These are phyloP conservation scores for Neospermospora avenae DNA, from an alignment of 2,329 filamentous ascomycete genomes.

Conservation along the genomic window DNA sequence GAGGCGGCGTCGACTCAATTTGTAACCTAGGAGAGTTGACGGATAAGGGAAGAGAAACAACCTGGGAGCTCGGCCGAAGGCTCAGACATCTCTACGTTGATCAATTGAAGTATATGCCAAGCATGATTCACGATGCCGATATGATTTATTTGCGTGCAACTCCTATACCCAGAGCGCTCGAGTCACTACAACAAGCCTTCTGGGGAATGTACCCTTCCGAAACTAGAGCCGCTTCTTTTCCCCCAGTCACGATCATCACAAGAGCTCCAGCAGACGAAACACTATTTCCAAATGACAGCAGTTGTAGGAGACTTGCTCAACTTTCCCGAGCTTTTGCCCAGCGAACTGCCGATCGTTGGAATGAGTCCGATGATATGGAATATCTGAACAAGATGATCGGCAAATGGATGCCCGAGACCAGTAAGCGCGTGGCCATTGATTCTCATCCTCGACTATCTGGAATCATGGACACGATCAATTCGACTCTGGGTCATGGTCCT, in stretches of 20 bases:
- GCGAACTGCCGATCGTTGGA: conserved; percentile 70
- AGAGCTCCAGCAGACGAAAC: conserved; percentile 69
- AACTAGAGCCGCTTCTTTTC: conserved; percentile 49
- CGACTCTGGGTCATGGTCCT: conserved; percentile 79
- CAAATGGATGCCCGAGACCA: conserved; percentile 78
- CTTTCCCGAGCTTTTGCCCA: conserved; percentile 69
- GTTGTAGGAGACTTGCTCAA: conserved; percentile 69
- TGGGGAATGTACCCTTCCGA: conserved; percentile 67
- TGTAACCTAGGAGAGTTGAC: conserved; percentile 79
- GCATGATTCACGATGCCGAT: conserved; percentile 50
- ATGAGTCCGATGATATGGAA: conserved; percentile 73
- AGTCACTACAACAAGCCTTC: conserved; percentile 74
- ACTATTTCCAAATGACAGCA: conserved; percentile 73
- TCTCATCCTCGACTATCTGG: conserved; percentile 79
- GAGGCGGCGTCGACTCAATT: conserved; percentile 70
- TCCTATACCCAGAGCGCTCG: conserved; percentile 70
- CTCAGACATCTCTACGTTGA: conserved; percentile 72
- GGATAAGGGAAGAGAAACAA: conserved; percentile 70
- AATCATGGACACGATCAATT: conserved; percentile 92
- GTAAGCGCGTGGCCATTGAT: conserved; percentile 73
- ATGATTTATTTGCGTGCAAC: conserved; percentile 72
- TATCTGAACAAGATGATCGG: conserved; percentile 75
- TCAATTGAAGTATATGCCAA: conserved; percentile 68
- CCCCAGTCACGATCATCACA: conserved; percentile 62
- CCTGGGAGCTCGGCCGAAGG: conserved; percentile 63